Base-by-base conservation (phyloP, 331 rosid genomes). In the Telfairia occidentalis region DNA sequence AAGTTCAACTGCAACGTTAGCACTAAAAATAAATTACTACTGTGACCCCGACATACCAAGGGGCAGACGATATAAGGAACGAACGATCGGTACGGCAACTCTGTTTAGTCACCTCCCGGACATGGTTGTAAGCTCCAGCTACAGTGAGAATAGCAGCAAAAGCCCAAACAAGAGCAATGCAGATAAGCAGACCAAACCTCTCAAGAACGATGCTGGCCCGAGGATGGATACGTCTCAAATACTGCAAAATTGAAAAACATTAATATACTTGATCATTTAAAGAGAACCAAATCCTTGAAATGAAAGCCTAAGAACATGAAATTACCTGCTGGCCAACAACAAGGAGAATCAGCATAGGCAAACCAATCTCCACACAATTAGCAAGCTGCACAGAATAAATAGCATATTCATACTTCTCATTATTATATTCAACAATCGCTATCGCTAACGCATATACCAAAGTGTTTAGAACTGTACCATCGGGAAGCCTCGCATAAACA, bases 111-210 rank as follows among this genome's bases (percentile, higher is more conserved):
- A 54, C 76, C 73, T 10, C 30, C 77, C 77, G 78, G 54, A 82
- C 88, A 50, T 63, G 71, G 72, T 92, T 89, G 83, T 92, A 92
- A 45, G 99, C 97, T 75, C 99, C 99, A 60, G 97, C 91, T 3
- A 61, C 92, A 0, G 97, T 95, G 76, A 95, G 97, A 77, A 92
- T 81, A 77, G 96, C 97, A n/a, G 99, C 99, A 76, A 95, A 95
- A 70, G 89, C 89, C 99, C 99, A 95, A 57, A 86, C 32, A 67
- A 95, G 45, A 46, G 78, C 97, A 67, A 90, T 71, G 81, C 97
- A 89, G 35, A 92, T 49, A 77, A 95, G 97, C 64, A 95, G 80
- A 78, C 87, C 91, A 73, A 77, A 87, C 64, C 86, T 81, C 81
- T 81, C 91, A 1, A 83, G 86, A 48, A 79, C 10, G 10, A 0